Conservation (phyloP, 768 basidiomycete genomes). For the Amanita subjunquillea region DNA sequence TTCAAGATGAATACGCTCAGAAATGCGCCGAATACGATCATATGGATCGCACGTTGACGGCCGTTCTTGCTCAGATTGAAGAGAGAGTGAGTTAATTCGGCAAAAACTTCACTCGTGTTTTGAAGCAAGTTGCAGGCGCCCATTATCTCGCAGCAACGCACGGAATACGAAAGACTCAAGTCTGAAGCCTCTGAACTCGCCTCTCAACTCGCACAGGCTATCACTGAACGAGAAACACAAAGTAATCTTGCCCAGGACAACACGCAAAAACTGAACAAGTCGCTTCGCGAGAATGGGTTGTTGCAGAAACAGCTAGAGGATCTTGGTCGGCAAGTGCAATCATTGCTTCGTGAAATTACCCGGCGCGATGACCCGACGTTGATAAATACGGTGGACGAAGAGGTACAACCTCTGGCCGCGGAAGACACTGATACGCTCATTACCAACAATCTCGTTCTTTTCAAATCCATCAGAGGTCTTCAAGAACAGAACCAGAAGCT, state of each 20-base stretch:
- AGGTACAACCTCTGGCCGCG: conserved; percentile 34
- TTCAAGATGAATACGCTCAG: conserved; percentile 72
- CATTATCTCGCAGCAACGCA: conserved; percentile 78
- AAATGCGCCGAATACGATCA: conserved; percentile 78
- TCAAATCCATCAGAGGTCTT: conserved; percentile 68
- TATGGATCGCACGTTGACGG: conserved; percentile 71
- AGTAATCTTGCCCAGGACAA: conserved; percentile 44
- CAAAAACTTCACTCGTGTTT: not conserved
- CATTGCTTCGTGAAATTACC: conserved; percentile 67
- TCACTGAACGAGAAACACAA: conserved; percentile 66
- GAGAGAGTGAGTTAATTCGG: conserved; percentile 56
- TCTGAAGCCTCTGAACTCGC: conserved; percentile 75
- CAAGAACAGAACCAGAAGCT: conserved; percentile 90
- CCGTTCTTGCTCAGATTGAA: conserved; percentile 82
- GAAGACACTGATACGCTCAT: conserved; percentile 71
- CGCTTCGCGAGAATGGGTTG: conserved; percentile 51
- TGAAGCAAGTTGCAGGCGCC: conserved; percentile 55
- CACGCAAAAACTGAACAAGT: conserved; percentile 51
- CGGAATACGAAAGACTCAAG: conserved; percentile 78
- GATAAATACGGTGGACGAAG: conserved; percentile 45
- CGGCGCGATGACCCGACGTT: conserved; percentile 79
- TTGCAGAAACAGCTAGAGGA: conserved; percentile 72
- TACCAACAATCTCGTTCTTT: conserved; percentile 80
- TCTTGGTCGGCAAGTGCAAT: conserved; percentile 76
- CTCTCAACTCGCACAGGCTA: conserved; percentile 63